Percentiles rank a stretch among this genome's conserved stretches.
Conservation (phyloP, 176 grass and related monocot species). For the Aegilops tauschii region DNA sequence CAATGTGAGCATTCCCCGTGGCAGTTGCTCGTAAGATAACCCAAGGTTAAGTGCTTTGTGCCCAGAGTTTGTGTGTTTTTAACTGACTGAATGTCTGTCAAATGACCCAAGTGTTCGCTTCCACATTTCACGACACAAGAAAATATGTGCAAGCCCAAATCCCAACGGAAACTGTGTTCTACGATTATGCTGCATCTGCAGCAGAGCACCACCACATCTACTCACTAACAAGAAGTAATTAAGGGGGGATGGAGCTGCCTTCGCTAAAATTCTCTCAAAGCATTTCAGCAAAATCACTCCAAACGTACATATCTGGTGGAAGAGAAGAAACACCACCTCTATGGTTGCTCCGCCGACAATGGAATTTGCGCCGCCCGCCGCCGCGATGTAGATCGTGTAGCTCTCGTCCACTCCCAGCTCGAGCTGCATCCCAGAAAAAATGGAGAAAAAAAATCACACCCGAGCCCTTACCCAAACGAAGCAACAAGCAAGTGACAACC, state of each 20-base stretch:
- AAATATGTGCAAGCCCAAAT: not conserved
- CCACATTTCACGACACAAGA: no score
- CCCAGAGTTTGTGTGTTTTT: not conserved
- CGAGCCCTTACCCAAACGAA: not conserved
- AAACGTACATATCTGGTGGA: not conserved
- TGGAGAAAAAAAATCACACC: not conserved
- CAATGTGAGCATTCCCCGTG: not conserved
- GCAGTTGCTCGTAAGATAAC: not conserved
- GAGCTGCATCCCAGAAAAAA: slow-evolving; percentile 33
- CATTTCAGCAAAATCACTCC: not conserved
- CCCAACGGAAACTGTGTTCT: not conserved
- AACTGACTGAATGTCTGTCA: no score
- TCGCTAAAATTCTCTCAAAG: not conserved
- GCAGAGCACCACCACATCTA: not conserved
- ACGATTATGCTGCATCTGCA: not conserved
- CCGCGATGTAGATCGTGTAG: slow-evolving; percentile 59
- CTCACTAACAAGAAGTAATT: no score
- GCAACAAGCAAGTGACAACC: not conserved
- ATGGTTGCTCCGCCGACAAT: slow-evolving; percentile 79
- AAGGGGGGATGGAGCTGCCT: not conserved
- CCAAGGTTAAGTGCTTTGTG: not conserved
- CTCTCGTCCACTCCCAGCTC: slow-evolving; percentile 89
- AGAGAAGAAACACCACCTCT: slow-evolving; percentile 36
- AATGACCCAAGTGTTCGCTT: no score
- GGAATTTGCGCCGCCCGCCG: slow-evolving; percentile 37